Base-by-base conservation (phyloP, 2,329 filamentous ascomycete species). In the Cladosporium sp. region DNA sequence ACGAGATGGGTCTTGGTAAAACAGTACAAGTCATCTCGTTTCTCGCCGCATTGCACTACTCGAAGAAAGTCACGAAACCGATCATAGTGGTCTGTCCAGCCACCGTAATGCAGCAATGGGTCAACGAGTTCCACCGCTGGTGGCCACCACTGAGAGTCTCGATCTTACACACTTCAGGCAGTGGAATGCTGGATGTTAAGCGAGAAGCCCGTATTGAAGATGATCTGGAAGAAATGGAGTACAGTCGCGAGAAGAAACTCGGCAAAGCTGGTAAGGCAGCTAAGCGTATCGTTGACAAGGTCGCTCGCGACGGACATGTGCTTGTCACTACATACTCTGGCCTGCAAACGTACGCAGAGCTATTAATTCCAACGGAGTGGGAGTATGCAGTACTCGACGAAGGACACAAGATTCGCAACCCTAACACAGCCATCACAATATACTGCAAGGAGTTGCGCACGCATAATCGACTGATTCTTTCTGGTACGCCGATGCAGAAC, bases 1-100 rank as follows among this genome's bases (percentile, higher is more conserved):
- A 99, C 74, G 95, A 99, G 78, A 99, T 99, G 95, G 95, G 96
- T 0, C 81, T 99, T n/a, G 95, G 95, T 4, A 99, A 99, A 80
- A 99, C 95, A 1, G 90, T 92, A 30, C 89, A 92, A 74, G 84
- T 88, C 55, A 91, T 92, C 60, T 89, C 92, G 0, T 96, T 96
- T 72, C 83, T 99, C 59, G 93, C 95, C 2, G 92, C 92, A 2
- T 81, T 99, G 10, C 95, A 99, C 76, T 93, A 97, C 78, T 98
- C 93, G 79, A 91, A 90, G 71, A 91, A 89, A 73, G 85, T 98
- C 26, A 87, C 86, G 26, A 92, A 92, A 67, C 95, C 95, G 0
- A 88, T 96, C 52, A 92, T 99, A 67, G 87, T 99, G 8, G 93
- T 99, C 4, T 93, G 93, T 60, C 95, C 95, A 1, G 94, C 94